Percentiles rank a stretch among this genome's conserved stretches.
These are phyloP conservation scores for Ogataea haglerorum DNA, from an alignment of 805 yeast genomes.

Conservation along the genomic window DNA sequence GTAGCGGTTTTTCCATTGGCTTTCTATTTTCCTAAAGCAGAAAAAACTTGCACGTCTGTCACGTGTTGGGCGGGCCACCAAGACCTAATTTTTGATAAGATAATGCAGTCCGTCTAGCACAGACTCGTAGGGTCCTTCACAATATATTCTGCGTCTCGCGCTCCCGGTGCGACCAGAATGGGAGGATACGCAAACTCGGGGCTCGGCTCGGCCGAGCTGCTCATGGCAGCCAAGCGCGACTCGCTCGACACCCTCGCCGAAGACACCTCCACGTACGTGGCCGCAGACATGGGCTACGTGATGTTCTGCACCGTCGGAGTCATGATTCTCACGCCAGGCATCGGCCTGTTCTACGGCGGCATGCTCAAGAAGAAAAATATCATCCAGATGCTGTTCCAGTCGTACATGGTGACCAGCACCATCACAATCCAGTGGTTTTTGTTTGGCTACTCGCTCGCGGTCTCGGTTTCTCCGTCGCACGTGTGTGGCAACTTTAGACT, in stretches of 20 bases:
- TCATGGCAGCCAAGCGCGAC: constrained; percentile 23
- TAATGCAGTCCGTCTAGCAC: neutral
- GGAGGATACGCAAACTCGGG: constrained; percentile 35
- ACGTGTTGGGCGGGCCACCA: neutral
- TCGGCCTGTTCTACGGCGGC: constrained; percentile 46
- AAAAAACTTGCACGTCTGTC: neutral
- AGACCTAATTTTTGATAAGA: neutral
- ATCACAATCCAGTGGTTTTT: constrained; percentile 43
- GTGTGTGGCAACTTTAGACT: constrained; percentile 36
- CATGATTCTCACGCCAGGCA: constrained; percentile 43
- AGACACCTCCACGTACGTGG: constrained; percentile 34
- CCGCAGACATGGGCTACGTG: constrained; percentile 50
- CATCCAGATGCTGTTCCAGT: constrained; percentile 43
- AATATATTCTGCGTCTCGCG: neutral
- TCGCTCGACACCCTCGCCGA: constrained; percentile 29
- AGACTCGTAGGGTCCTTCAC: neutral
- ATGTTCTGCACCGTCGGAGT: constrained; percentile 47
- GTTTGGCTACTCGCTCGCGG: constrained; percentile 44
- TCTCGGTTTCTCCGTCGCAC: constrained; percentile 32
- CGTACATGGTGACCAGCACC: constrained; percentile 39
- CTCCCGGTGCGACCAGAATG: constrained; percentile 8
- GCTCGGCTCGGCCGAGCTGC: constrained; percentile 28
- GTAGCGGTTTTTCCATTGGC: neutral
- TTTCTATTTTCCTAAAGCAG: constrained; percentile 1
- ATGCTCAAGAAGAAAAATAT: constrained; percentile 39